Evolutionary conservation across 2,329 filamentous ascomycete species (phyloP), one percentile per base, ranked within the genome.

Genomic region (Hypoxylon sp.): DNA sequence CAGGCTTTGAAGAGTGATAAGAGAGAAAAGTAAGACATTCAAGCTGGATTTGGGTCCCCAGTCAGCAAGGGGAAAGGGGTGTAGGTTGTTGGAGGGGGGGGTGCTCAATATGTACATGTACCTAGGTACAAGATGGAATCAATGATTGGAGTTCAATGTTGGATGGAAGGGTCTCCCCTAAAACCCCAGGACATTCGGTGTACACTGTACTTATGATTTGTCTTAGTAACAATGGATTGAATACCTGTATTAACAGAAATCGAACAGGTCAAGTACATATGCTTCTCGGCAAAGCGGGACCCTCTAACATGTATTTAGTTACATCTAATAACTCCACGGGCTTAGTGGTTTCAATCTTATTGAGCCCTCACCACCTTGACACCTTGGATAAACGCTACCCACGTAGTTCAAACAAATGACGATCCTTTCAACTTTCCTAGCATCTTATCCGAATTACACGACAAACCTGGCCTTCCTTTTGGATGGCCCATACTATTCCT

Each of bases 131-230:
- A 58, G 14, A 6, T 42, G 33, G 26, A 35, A 60, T 59, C 10
- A 33, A 35, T 67, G 68, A 68, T 68, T 71, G 69, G 69, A 62
- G 59, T 71, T n/a, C n/a, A n/a, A n/a, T n/a, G n/a, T n/a, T n/a
- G n/a, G n/a, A n/a, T 66, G 66, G 63, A 71, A 71, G 59, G 66
- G 59, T 59, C 60, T 50, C 66, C 69, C 66, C 59, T 66, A 63
- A 69, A 67, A 66, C 69, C 50, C 31, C 60, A 57, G 57, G 42
- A 62, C 44, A n/a, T 39, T 37, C 24, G 9, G 67, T 60, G 61
- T 68, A 70, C 44, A 5, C 24, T 29, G 19, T 70, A 67, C 63
- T 46, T 67, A n/a, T 39, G n/a, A 52, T 53, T 44, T 51, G 10
- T 53, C 42, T 52, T 62, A 31, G 29, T 31, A 31, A 31, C 29